Percentiles rank a stretch among this genome's conserved stretches.
These are phyloP conservation scores for Entomortierella parvispora DNA, from an alignment of 192 early-diverging fungal genomes.

Conservation along the genomic window DNA sequence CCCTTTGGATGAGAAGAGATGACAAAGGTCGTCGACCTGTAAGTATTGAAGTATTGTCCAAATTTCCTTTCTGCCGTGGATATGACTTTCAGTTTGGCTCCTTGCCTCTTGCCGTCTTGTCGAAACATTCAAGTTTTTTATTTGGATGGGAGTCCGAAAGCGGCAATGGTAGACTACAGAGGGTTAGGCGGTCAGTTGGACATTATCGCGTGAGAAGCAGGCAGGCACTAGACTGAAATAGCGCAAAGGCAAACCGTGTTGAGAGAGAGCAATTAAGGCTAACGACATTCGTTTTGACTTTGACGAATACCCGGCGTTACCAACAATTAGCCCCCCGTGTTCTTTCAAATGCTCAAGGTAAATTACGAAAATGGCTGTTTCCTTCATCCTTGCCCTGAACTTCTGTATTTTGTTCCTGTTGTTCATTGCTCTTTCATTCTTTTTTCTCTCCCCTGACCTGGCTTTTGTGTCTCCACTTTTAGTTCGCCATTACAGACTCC, in stretches of 20 bases:
- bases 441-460: not conserved
- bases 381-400: not conserved
- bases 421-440: not conserved
- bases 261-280: not conserved
- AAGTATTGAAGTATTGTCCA: no score
- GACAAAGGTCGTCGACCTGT: conserved; percentile 52
- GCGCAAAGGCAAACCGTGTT: not conserved
- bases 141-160: no score
- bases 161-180: no score
- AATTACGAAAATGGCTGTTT: not conserved
- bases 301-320: not conserved
- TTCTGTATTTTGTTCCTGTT: no score
- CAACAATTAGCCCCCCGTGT: conserved; percentile 31
- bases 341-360: conserved; percentile 46
- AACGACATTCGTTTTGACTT: not conserved
- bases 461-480: conserved; percentile 6
- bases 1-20: conserved; percentile 49
- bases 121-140: no score
- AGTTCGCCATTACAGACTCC: conserved; percentile 62
- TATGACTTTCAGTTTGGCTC: no score
- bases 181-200: no score
- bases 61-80: not conserved
- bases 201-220: no score
- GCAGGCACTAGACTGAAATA: no score
- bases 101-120: no score